phyloP scores from a whole-genome alignment of 2,329 filamentous ascomycete species.

The Diaporthe capsici region DNA sequence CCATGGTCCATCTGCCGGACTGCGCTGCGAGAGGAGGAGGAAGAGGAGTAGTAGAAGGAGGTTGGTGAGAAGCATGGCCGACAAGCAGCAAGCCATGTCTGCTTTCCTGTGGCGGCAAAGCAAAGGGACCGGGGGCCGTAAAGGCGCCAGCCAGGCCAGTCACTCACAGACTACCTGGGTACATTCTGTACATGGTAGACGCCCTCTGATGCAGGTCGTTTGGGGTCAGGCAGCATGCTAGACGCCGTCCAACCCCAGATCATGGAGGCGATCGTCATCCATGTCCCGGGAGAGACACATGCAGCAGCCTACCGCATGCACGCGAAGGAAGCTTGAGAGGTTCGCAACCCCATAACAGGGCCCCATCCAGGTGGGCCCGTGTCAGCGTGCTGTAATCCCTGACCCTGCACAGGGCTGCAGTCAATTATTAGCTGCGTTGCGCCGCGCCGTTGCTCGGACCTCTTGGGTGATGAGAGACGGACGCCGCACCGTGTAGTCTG shows the following conservation, averaged over 20 bases:
- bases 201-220: slow-evolving; percentile 16
- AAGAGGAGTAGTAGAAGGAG: background rate
- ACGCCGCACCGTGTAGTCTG: background rate
- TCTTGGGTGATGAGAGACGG: background rate
- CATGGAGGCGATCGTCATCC: slow-evolving; percentile 21
- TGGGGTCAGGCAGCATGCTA: slow-evolving; percentile 28
- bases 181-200: slow-evolving; percentile 1
- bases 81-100: slow-evolving; percentile 11
- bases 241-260: slow-evolving; percentile 21
- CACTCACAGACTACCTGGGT: background rate
- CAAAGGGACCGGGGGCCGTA: slow-evolving; percentile 6
- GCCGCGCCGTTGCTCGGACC: slow-evolving; percentile 25
- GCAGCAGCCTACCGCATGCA: slow-evolving; percentile 29
- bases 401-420: slow-evolving; percentile 27
- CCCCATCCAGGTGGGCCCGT: slow-evolving; percentile 15
- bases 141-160: background rate
- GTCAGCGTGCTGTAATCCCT: slow-evolving; percentile 15
- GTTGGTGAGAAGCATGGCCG: background rate
- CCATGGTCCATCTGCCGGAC: slow-evolving; percentile 8
- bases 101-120: slow-evolving; percentile 16
- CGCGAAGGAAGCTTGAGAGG: slow-evolving; percentile 31
- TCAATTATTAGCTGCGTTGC: slow-evolving; percentile 5
- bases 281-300: slow-evolving; percentile 27
- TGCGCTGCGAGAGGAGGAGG: background rate
- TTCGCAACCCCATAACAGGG: slow-evolving; percentile 5